Conservation (phyloP, 148 eudicot genomes). For the Pharnaceum exiguum region DNA sequence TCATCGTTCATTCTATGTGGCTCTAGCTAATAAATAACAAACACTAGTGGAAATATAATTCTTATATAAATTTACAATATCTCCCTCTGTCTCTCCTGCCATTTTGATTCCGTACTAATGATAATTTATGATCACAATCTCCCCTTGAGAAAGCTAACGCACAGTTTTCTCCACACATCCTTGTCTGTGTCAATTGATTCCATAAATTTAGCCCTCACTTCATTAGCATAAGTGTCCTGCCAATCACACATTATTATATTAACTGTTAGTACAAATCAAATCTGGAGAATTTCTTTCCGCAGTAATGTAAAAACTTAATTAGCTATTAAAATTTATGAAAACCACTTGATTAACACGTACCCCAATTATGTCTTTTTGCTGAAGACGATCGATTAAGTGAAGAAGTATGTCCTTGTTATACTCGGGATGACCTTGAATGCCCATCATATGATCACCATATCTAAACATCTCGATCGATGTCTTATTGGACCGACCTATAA, state of each 20-base stretch:
- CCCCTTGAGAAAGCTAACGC: conserved; percentile 71
- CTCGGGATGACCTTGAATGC: conserved; percentile 95
- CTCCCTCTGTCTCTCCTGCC: too few relatives aligned
- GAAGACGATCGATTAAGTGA: conserved; percentile 66
- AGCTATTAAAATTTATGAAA: not conserved
- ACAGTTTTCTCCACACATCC: conserved; percentile 76
- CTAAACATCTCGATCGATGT: conserved; percentile 76
- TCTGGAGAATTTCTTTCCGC: not conserved
- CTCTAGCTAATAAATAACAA: too few relatives aligned
- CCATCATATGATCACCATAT: conserved; percentile 82
- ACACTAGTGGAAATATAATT: not conserved
- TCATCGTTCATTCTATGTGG: too few relatives aligned
- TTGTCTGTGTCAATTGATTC: conserved; percentile 52
- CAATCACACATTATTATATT: not conserved
- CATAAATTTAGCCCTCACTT: conserved; percentile 37
- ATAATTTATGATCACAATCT: conserved; percentile 17
- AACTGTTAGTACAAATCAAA: not conserved
- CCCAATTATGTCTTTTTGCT: conserved; percentile 38
- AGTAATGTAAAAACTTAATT: not conserved
- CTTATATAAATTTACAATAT: not conserved
- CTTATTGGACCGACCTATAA: conserved; percentile 68
- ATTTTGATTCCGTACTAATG: too few relatives aligned
- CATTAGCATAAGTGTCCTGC: conserved; percentile 57
- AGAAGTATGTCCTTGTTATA: conserved; percentile 79
- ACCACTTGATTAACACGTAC: too few relatives aligned